Conservation (phyloP, 2,329 filamentous ascomycete species). For the Curvularia hawaiiensis region DNA sequence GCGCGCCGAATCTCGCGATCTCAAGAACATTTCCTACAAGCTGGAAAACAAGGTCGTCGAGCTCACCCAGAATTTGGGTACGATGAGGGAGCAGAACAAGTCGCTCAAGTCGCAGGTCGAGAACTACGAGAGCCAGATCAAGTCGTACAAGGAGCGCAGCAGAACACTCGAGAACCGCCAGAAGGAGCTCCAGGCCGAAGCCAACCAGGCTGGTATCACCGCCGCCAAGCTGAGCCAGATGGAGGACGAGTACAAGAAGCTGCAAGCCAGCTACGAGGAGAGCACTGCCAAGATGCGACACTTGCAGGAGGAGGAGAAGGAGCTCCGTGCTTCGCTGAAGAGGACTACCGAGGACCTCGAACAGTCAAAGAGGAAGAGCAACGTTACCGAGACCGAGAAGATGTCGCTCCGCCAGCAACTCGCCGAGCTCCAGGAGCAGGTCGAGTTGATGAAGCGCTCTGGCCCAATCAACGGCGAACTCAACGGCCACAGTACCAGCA, state of each 20-base stretch:
- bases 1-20: conserved; percentile 93
- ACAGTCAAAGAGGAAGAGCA: conserved; percentile 73
- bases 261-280: conserved; percentile 88
- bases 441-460: conserved; percentile 82
- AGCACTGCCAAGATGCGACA: conserved; percentile 89
- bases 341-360: conserved; percentile 82
- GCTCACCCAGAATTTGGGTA: conserved; percentile 89
- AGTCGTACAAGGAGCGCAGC: conserved; percentile 92
- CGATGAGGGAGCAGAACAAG: conserved; percentile 95
- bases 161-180: conserved; percentile 87
- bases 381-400: conserved; percentile 83
- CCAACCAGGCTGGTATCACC: conserved; percentile 95
- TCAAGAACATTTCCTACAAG: conserved; percentile 99
- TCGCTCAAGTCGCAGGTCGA: conserved; percentile 84
- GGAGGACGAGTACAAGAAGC: conserved; percentile 93
- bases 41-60: conserved; percentile 99
- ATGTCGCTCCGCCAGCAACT: conserved; percentile 84
- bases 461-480: conserved; percentile 73
- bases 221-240: conserved; percentile 87
- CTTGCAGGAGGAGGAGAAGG: conserved; percentile 91
- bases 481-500: conserved; percentile 63
- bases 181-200: conserved; percentile 94
- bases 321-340: conserved; percentile 81
- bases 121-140: conserved; percentile 94
- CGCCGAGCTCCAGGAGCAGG: conserved; percentile 86